These are phyloP conservation scores for Suillus occidentalis DNA, from an alignment of 768 basidiomycete species.

Conservation along the genomic window DNA sequence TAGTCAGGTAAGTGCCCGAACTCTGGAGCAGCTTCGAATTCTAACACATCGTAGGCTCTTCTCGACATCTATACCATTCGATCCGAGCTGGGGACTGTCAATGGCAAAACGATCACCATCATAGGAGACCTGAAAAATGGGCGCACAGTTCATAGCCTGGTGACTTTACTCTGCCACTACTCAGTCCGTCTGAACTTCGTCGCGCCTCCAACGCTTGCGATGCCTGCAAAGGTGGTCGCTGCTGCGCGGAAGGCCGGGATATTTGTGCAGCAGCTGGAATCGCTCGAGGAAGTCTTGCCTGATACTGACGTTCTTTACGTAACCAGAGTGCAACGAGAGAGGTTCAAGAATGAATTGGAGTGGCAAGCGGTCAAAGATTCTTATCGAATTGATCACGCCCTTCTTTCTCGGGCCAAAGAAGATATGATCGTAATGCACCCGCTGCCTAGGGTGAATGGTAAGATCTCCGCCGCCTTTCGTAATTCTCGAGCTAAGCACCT, in stretches of 20 bases:
- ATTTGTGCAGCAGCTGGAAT: conserved; percentile 75
- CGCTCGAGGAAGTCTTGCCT: conserved; percentile 86
- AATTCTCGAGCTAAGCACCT: conserved; percentile 12
- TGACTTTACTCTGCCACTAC: conserved; percentile 89
- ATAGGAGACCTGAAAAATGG: conserved; percentile 98
- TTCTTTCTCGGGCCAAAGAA: conserved; percentile 90
- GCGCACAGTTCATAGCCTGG: conserved; percentile 94
- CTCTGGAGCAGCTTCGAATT: conserved; percentile 5
- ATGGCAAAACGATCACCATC: conserved; percentile 89
- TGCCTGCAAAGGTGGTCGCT: conserved; percentile 84
- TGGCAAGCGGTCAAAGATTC: conserved; percentile 91
- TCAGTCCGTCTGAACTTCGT: conserved; percentile 95
- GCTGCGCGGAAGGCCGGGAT: conserved; percentile 85
- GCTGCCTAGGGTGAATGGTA: conserved; percentile 88
- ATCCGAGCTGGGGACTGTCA: conserved; percentile 96
- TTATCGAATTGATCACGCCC: conserved; percentile 91
- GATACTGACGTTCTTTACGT: conserved; percentile 98
- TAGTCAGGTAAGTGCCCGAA: conserved; percentile 63
- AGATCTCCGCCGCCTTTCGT: conserved; percentile 21
- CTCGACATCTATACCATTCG: conserved; percentile 93
- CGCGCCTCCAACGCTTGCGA: conserved; percentile 78
- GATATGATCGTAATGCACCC: conserved; percentile 99
- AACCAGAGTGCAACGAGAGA: conserved; percentile 93
- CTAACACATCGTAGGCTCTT: conserved; percentile 52
- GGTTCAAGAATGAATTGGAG: conserved; percentile 78